Evolutionary conservation across 2,329 filamentous ascomycete genomes (phyloP), one percentile per base, ranked within the genome.

Genomic region (Dactylellina sp.): DNA sequence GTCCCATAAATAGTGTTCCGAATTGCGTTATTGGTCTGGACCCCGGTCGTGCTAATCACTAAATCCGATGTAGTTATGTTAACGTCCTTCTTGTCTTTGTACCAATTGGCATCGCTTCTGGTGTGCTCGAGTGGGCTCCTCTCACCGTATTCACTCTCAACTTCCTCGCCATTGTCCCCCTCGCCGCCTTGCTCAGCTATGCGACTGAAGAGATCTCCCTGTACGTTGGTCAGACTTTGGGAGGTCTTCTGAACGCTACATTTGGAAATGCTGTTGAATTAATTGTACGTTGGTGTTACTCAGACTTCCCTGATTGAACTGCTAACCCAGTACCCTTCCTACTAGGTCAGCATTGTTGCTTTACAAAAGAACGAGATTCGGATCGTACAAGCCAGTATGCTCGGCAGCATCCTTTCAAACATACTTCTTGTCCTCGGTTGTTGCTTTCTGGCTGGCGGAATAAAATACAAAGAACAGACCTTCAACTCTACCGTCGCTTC

Each of bases 351-450:
- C 81, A 94, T 98, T 78, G 90, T 98, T 76, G 95, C 95, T 16
- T 86, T 99, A 49, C 88, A 85, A 77, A 88, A 95, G 78, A 88
- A 89, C 76, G 91, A 98, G 82, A 96, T 97, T 80, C 89, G 94
- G 78, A 93, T 98, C 76, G 94, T 98, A n/a, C 95, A 98, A 83
- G 91, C 94, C 18, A 96, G 92, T 76, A 98, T 98, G 93, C 88
- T 98, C 35, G 94, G 95, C 52, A 96, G 91, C 79, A 96, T 98
- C 78, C 85, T 98, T 40, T 97, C 94, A 76, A 98, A 98, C 82
- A 89, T 97, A 76, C 86, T 98, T 6, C 87, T 98, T 20, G 78
- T 93, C 50, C 86, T 93, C 80, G 90, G 90, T 78, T 91, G 91
- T 85, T 92, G 90, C 81, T 92, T 92, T 83, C 84, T 93, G 76